phyloP scores from a whole-genome alignment of 1,284 basidiomycete species.

The Ganoderma boninense region DNA sequence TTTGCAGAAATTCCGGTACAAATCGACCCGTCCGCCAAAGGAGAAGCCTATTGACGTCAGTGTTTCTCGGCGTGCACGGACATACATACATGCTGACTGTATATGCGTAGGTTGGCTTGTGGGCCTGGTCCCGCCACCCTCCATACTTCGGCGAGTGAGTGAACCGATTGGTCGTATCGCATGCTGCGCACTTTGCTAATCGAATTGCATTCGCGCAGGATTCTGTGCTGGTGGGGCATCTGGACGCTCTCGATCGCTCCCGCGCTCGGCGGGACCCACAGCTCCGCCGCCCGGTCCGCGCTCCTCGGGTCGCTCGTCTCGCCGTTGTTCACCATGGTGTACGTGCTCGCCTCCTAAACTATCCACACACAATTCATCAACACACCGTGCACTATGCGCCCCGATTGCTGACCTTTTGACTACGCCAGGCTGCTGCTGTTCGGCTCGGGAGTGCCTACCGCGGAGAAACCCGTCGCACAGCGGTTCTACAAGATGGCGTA shows the following conservation, averaged over 20 bases:
- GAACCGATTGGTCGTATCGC: neutral
- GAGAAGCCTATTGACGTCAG: slow-evolving; percentile 58
- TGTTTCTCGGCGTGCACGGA: neutral
- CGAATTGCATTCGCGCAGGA: slow-evolving; percentile 46
- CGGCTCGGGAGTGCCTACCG: slow-evolving; percentile 74
- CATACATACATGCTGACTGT: too few relatives aligned
- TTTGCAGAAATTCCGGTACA: slow-evolving; percentile 72
- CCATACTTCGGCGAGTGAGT: slow-evolving; percentile 81
- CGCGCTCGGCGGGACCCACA: slow-evolving; percentile 53
- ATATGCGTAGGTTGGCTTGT: slow-evolving; percentile 53
- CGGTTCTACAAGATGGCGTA: slow-evolving; percentile 65
- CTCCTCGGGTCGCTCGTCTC: slow-evolving; percentile 68
- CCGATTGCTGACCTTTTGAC: neutral
- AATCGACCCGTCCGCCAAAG: slow-evolving; percentile 60
- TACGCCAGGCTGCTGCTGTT: slow-evolving; percentile 65
- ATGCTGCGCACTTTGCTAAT: neutral
- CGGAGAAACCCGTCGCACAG: slow-evolving; percentile 76
- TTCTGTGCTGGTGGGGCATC: slow-evolving; percentile 79
- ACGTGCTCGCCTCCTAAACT: slow-evolving; percentile 34
- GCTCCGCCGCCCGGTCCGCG: slow-evolving; percentile 55
- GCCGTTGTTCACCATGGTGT: slow-evolving; percentile 74
- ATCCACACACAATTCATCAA: slow-evolving; percentile 10
- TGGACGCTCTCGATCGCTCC: slow-evolving; percentile 73
- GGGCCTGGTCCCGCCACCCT: slow-evolving; percentile 74
- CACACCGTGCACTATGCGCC: neutral